Evolutionary conservation across 1,284 basidiomycete species (phyloP).

Genomic region (Lignosus rhinocerotis): DNA sequence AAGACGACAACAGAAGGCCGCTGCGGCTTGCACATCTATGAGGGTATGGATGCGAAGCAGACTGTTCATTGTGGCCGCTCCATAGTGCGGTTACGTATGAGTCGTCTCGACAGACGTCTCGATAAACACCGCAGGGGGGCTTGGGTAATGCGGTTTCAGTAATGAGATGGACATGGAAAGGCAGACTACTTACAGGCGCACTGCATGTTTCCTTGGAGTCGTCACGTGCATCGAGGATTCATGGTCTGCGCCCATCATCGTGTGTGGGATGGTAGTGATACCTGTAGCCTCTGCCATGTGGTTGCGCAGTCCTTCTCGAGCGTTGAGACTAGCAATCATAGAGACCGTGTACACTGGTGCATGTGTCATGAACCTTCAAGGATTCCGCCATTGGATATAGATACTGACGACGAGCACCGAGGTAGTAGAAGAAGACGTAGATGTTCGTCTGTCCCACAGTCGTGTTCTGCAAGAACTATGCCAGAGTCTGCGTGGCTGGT

Average conservation of each 20-base stretch:
- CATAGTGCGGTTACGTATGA: neutral
- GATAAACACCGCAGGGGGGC: neutral
- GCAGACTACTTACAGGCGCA: neutral
- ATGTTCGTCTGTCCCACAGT: neutral
- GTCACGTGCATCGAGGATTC: neutral
- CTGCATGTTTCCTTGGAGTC: neutral
- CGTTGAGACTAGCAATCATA: conserved; percentile 7
- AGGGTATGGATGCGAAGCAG: no score
- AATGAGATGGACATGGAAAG: neutral
- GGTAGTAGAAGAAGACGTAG: conserved; percentile 5
- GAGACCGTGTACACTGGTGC: conserved; percentile 4
- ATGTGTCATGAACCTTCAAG: no score
- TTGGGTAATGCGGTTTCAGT: neutral
- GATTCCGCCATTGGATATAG: neutral
- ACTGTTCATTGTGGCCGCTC: no score
- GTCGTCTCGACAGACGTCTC: neutral
- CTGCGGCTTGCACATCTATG: no score
- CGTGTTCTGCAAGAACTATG: neutral
- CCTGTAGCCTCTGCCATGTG: neutral
- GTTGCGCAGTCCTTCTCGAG: conserved; percentile 2
- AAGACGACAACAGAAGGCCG: no score
- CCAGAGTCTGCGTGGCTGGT: neutral
- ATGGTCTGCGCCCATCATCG: neutral
- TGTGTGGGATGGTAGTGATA: neutral
- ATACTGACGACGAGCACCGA: conserved; percentile 1